Conservation (phyloP, 768 basidiomycete genomes). For the Cystoderma amianthinum region DNA sequence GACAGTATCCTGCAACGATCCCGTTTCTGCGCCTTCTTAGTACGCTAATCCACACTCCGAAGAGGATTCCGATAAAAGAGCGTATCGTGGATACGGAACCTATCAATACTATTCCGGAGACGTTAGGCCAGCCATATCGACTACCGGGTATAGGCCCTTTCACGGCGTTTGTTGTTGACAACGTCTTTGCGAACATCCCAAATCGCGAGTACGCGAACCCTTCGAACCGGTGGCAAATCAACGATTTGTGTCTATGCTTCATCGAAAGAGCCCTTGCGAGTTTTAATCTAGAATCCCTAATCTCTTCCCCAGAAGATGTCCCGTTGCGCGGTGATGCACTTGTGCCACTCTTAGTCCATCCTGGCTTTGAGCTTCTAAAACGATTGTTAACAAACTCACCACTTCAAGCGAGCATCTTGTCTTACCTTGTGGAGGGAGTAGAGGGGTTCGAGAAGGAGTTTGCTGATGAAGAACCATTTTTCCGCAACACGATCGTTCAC, state of each 20-base stretch:
- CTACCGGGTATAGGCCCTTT: conserved; percentile 78
- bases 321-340: conserved; percentile 45
- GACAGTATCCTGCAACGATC: conserved; percentile 82
- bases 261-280: conserved; percentile 79
- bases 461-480: conserved; percentile 63
- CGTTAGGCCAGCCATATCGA: conserved; percentile 74
- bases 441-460: conserved; percentile 69
- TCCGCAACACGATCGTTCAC: conserved; percentile 70
- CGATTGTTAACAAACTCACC: conserved; percentile 67
- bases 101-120: conserved; percentile 72
- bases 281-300: conserved; percentile 72
- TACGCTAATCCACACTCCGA: conserved; percentile 79
- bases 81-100: conserved; percentile 52
- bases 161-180: conserved; percentile 82
- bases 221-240: conserved; percentile 80
- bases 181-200: conserved; percentile 75
- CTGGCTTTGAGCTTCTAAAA: conserved; percentile 83
- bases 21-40: conserved; percentile 81
- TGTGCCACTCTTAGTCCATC: conserved; percentile 59
- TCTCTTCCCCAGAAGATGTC: conserved; percentile 49
- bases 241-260: conserved; percentile 79
- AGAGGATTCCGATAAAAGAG: conserved; percentile 57
- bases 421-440: conserved; percentile 76
- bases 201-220: conserved; percentile 68
- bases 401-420: conserved; percentile 68